Evolutionary conservation across 1,284 basidiomycete species (phyloP), one percentile per base, ranked within the genome.

Genomic region (Cryptococcus sp.): DNA sequence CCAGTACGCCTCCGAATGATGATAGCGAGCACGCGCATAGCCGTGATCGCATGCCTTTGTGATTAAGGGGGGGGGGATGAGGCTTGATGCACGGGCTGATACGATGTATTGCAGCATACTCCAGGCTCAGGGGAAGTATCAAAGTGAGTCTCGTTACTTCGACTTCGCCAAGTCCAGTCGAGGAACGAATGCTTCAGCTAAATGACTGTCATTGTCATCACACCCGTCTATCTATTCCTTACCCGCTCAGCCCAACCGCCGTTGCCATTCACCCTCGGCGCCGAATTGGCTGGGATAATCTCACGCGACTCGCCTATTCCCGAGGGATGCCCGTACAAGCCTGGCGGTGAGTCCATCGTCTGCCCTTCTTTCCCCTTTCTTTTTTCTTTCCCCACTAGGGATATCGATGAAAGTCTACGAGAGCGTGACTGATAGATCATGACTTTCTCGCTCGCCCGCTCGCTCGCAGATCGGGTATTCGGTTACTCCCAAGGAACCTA

Each of bases 51-150:
- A 8, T 35, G 10, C 2, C 30, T 8, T 13, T 35, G 30, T 35
- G 11, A 4, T 45, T 45, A 13, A n/a, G 2, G 6, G 11, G 3
- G n/a, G 11, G 42, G n/a, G 5, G 16, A n/a, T n/a, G 42, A 15
- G 13, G 5, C 19, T n/a, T 45, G 42, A 45, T 7, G 3, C n/a
- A 8, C 2, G n/a, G 42, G 22, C 42, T 42, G 41, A 42, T 19
- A 19, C 5, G 22, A 45, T 35, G 30, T 35, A n/a, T 11, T 20
- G 13, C 56, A 76, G 78, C 61, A 91, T 91, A 64, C 79, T 93
- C 23, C 90, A 92, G 80, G 81, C 87, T 1, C 89, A 93, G 79
- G 92, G 92, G 52, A 92, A 89, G 81, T 89, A 94, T 73, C 92
- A 96, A 75, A 80, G 79, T 78, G 47, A 55, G 74, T 67, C 43